Percentiles rank a stretch among this genome's conserved stretches.
Conservation (phyloP, 140 eudicot genomes). For the Oenanthe javanica region DNA sequence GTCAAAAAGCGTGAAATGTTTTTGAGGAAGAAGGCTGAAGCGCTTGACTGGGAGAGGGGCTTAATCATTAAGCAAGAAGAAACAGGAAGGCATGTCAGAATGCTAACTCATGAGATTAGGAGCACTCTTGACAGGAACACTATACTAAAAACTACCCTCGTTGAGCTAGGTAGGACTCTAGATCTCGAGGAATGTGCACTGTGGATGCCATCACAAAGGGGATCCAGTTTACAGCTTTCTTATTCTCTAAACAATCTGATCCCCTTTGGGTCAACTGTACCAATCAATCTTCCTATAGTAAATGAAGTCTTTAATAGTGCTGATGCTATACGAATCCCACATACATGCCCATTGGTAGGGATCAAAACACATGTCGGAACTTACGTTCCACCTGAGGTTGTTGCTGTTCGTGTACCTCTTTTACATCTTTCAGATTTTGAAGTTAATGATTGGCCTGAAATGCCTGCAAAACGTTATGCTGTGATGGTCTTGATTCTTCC, state of each 20-base stretch:
- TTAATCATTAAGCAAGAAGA: slow-evolving; percentile 90
- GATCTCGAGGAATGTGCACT: slow-evolving; percentile 88
- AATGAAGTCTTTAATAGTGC: slow-evolving; percentile 72
- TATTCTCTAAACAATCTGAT: slow-evolving; percentile 77
- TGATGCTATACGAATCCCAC: slow-evolving; percentile 49
- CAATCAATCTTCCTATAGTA: slow-evolving; percentile 75
- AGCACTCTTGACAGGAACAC: slow-evolving; percentile 96
- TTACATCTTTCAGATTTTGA: slow-evolving; percentile 66
- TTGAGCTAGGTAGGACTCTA: slow-evolving; percentile 87
- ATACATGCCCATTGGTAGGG: slow-evolving; percentile 72
- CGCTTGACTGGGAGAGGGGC: slow-evolving; percentile 94
- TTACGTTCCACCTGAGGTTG: slow-evolving; percentile 57
- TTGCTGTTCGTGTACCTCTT: slow-evolving; percentile 90
- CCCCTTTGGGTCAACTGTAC: slow-evolving; percentile 71
- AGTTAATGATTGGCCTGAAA: slow-evolving; percentile 59
- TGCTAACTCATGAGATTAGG: slow-evolving; percentile 96
- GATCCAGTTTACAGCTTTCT: slow-evolving; percentile 71
- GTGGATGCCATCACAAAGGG: slow-evolving; percentile 94
- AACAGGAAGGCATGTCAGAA: slow-evolving; percentile 95
- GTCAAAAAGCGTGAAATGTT: slow-evolving; percentile 82
- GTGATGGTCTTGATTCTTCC: slow-evolving; percentile 91
- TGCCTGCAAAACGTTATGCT: slow-evolving; percentile 65
- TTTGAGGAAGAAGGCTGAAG: slow-evolving; percentile 78
- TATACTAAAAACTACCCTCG: slow-evolving; percentile 76
- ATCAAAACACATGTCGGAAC: slow-evolving; percentile 55